Evolutionary conservation across 352 stramenopile species (phyloP).

Genomic region (Globisporangium acanthophoron): DNA sequence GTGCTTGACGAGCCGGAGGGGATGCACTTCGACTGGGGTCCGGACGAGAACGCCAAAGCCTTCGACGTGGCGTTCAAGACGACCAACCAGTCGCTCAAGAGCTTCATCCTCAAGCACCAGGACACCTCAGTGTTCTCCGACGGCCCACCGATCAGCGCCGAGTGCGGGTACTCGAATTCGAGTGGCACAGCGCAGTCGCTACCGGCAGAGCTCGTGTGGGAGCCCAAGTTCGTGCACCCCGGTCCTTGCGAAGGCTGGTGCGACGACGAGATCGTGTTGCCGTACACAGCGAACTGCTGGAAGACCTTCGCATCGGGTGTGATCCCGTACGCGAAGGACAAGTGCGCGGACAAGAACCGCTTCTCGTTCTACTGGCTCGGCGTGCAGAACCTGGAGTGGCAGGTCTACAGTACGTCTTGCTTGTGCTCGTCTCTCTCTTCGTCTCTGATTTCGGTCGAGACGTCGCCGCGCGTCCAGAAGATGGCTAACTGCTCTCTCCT

Average conservation of each 20-base stretch:
- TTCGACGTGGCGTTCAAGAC: conserved; percentile 8
- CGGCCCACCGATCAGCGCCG: not conserved
- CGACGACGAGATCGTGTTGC: conserved; percentile 10
- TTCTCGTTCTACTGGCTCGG: conserved; percentile 51
- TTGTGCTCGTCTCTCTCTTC: too few species aligned
- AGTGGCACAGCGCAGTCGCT: conserved; percentile 6
- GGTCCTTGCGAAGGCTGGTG: conserved; percentile 13
- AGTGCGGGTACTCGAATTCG: conserved; percentile 8
- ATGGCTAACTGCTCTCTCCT: not conserved
- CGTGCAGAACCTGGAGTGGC: conserved; percentile 32
- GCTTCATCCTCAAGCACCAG: conserved; percentile 13
- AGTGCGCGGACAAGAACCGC: conserved; percentile 11
- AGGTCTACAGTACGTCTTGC: conserved; percentile 32
- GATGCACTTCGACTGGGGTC: conserved; percentile 2
- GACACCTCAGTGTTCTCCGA: not conserved
- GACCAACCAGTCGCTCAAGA: conserved; percentile 8
- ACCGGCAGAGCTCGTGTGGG: conserved; percentile 4
- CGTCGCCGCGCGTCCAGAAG: too few species aligned
- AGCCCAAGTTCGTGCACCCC: conserved; percentile 4
- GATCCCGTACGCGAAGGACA: conserved; percentile 12
- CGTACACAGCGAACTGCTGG: conserved; percentile 15
- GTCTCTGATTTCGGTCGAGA: too few species aligned
- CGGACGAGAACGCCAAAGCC: conserved; percentile 4
- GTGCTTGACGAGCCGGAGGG: not conserved
- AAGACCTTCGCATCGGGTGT: conserved; percentile 1